Conservation (phyloP, 768 basidiomycete genomes). For the Hygrocybe coccinea region DNA sequence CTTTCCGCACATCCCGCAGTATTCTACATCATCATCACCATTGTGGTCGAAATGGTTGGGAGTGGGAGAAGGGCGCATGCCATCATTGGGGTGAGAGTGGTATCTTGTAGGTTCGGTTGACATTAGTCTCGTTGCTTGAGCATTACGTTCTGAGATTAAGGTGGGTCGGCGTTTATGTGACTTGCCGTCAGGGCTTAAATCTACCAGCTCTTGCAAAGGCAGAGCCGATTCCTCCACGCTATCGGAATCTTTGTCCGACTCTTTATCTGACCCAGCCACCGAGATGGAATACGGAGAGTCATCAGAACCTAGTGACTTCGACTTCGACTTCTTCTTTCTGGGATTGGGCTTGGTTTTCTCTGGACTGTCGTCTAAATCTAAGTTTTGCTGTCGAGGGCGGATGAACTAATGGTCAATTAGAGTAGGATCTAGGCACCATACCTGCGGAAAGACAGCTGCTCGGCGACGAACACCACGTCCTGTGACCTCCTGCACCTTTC, state of each 20-base stretch:
- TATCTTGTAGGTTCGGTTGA: background rate
- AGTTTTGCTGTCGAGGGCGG: background rate
- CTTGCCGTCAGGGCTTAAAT: background rate
- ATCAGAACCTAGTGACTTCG: conserved; percentile 1
- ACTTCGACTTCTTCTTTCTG: background rate
- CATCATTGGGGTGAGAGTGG: background rate
- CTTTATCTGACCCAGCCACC: background rate
- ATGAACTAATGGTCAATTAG: background rate
- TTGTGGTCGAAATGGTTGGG: background rate
- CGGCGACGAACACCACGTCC: conserved; percentile 74
- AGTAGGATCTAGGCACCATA: conserved; percentile 5
- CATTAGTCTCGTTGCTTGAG: background rate
- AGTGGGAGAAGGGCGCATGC: background rate
- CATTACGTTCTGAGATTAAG: background rate
- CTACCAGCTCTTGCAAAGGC: background rate
- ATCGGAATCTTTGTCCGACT: background rate
- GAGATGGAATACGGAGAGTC: conserved; percentile 5
- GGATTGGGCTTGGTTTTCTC: conserved; percentile 6
- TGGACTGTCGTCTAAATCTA: conserved; percentile 6
- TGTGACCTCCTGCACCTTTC: conserved; percentile 43
- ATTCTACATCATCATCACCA: conserved; percentile 17
- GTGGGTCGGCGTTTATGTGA: background rate
- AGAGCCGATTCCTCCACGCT: background rate
- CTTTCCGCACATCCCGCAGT: conserved; percentile 61
- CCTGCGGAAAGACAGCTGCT: conserved; percentile 61